These are phyloP conservation scores for Globisporangium uncinulatum DNA, from an alignment of 352 stramenopile species.

Conservation along the genomic window DNA sequence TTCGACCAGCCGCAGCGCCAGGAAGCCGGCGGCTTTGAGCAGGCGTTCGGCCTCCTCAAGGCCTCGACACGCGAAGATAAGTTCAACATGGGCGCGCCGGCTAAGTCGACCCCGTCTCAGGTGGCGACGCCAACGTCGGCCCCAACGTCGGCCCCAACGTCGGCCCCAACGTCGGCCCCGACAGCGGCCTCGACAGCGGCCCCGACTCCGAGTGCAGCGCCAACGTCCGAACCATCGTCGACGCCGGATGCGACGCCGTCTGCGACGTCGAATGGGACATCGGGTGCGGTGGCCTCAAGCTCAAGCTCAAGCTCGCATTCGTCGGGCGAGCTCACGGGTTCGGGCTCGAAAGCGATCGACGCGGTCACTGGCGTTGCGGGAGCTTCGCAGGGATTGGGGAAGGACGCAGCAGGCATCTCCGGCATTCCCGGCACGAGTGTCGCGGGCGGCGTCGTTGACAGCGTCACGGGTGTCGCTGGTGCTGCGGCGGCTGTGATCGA, in stretches of 20 bases:
- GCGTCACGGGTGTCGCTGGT: no score
- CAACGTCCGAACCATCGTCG: background rate
- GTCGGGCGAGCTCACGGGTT: constrained; percentile 6
- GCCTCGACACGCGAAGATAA: constrained; percentile 38
- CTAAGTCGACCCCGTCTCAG: constrained; percentile 13
- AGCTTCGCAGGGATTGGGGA: constrained; percentile 11
- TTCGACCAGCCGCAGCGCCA: constrained; percentile 52
- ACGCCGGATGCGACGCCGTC: background rate
- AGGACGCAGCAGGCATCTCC: constrained; percentile 1
- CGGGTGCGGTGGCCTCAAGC: constrained; percentile 39
- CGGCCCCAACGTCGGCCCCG: constrained; percentile 7
- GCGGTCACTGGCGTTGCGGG: background rate
- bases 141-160: constrained; percentile 1
- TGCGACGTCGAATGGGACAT: background rate
- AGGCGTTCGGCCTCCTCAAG: constrained; percentile 50
- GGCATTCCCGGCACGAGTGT: background rate
- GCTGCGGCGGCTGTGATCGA: background rate
- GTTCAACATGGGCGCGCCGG: constrained; percentile 19
- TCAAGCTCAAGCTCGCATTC: constrained; percentile 15
- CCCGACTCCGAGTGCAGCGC: background rate
- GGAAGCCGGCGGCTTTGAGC: constrained; percentile 32
- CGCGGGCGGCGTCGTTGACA: no score
- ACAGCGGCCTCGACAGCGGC: constrained; percentile 4
- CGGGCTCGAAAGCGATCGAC: background rate
- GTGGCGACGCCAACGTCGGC: constrained; percentile 6